A percentile compares a stretch with the other conserved stretches of the same genome.
Conservation (phyloP, 2,329 filamentous ascomycete species). For the Colletotrichum sp. region DNA sequence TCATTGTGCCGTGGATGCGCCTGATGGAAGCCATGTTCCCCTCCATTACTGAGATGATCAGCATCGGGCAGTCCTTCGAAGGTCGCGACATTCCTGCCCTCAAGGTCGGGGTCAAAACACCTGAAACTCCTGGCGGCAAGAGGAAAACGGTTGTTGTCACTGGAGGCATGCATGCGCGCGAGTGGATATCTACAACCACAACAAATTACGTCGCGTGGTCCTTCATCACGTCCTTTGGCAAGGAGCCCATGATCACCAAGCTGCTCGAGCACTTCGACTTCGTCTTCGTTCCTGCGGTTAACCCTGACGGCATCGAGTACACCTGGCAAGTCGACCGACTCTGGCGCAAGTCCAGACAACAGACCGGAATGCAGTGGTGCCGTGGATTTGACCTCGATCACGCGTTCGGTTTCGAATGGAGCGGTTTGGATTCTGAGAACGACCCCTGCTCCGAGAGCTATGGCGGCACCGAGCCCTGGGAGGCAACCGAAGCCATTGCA, state of each 20-base stretch:
- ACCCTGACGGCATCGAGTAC: constrained; percentile 94
- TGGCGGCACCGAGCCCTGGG: constrained; percentile 81
- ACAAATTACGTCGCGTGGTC: constrained; percentile 91
- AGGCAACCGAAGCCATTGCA: constrained; percentile 77
- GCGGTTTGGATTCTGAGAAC: constrained; percentile 57
- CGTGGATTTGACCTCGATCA: constrained; percentile 89
- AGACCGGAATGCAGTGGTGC: constrained; percentile 82
- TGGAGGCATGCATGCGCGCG: constrained; percentile 89
- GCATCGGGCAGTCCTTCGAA: constrained; percentile 85
- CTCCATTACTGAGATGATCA: constrained; percentile 74
- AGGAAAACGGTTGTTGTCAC: constrained; percentile 81
- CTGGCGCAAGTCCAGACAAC: constrained; percentile 93
- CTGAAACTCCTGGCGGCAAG: constrained; percentile 42
- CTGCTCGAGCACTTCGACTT: constrained; percentile 86
- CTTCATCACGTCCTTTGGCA: constrained; percentile 82
- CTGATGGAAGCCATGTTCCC: constrained; percentile 90
- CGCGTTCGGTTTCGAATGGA: constrained; percentile 83
- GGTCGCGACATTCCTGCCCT: constrained; percentile 86
- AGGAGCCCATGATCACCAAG: constrained; percentile 72
- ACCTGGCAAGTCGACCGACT: constrained; percentile 90
- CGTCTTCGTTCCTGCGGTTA: constrained; percentile 85
- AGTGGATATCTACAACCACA: constrained; percentile 95
- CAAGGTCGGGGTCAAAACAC: constrained; percentile 66
- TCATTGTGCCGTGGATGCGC: constrained; percentile 88
- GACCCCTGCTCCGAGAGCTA: constrained; percentile 94